Conservation (phyloP, 495 filamentous ascomycete genomes). For the Neurospora cerealis region DNA sequence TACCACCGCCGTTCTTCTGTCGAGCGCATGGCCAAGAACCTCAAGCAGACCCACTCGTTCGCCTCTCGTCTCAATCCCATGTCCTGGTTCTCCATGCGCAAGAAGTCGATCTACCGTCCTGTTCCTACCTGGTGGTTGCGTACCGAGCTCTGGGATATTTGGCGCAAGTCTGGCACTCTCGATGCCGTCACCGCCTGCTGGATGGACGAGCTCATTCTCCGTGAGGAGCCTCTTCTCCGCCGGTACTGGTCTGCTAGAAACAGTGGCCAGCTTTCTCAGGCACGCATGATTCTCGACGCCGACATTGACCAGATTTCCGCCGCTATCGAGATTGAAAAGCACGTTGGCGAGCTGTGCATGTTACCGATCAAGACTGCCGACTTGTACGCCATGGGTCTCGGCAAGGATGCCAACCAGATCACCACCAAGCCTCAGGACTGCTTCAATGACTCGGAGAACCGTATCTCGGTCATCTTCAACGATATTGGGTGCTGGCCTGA, state of each 20-base stretch:
- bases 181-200: conserved; percentile 54
- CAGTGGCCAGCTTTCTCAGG: conserved; percentile 41
- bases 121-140: conserved; percentile 47
- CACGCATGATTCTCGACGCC: conserved; percentile 45
- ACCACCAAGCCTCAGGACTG: conserved; percentile 32
- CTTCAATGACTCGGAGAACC: conserved; percentile 40
- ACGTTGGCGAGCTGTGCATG: conserved; percentile 47
- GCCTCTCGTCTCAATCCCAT: conserved; percentile 2
- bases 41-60: not conserved
- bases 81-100: conserved; percentile 7
- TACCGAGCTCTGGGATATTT: conserved; percentile 54
- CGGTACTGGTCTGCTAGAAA: conserved; percentile 51
- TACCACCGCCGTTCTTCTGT: conserved; percentile 10
- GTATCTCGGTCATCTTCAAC: conserved; percentile 51
- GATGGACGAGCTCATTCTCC: conserved; percentile 52
- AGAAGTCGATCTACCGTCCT: conserved; percentile 8
- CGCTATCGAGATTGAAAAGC: conserved; percentile 49
- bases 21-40: conserved; percentile 3
- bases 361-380: conserved; percentile 54
- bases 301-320: conserved; percentile 50
- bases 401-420: conserved; percentile 44
- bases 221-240: conserved; percentile 42
- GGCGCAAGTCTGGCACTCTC: conserved; percentile 48
- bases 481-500: conserved; percentile 61
- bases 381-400: conserved; percentile 53